Conservation (phyloP, 225 moss, liverwort and hornwort genomes). For the Pleurozium schreberi region DNA sequence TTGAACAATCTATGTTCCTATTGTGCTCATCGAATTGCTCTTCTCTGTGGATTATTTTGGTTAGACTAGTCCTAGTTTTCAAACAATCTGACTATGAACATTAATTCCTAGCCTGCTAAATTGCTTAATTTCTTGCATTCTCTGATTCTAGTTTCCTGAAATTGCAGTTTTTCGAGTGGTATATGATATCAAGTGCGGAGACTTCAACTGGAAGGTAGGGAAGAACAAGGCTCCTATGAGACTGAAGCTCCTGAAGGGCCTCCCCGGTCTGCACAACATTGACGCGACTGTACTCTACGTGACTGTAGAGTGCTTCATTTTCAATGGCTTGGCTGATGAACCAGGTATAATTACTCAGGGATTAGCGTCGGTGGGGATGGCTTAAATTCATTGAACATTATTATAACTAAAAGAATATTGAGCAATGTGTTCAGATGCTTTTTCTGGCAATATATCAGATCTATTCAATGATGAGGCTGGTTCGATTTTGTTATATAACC, state of each 20-base stretch:
- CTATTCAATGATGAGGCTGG: neutral
- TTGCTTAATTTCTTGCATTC: too few relatives aligned
- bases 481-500: neutral
- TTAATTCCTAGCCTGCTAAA: too few relatives aligned
- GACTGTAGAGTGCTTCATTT: slow-evolving; percentile 36
- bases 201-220: slow-evolving; percentile 14
- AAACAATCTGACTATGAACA: too few relatives aligned
- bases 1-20: too few relatives aligned
- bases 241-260: slow-evolving; percentile 30
- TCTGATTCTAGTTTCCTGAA: neutral
- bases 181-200: neutral
- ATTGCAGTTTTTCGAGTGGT: slow-evolving; percentile 37
- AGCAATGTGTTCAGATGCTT: neutral
- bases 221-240: neutral
- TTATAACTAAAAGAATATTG: too few relatives aligned
- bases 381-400: neutral
- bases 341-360: neutral
- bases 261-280: slow-evolving; percentile 4
- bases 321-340: slow-evolving; percentile 7
- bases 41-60: too few relatives aligned
- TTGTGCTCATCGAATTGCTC: too few relatives aligned
- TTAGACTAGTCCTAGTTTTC: too few relatives aligned
- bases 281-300: slow-evolving; percentile 4
- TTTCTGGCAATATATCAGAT: neutral
- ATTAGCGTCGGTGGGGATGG: neutral